Evolutionary conservation across 2,329 filamentous ascomycete genomes (phyloP).

Genomic region (Colletotrichum lentis): DNA sequence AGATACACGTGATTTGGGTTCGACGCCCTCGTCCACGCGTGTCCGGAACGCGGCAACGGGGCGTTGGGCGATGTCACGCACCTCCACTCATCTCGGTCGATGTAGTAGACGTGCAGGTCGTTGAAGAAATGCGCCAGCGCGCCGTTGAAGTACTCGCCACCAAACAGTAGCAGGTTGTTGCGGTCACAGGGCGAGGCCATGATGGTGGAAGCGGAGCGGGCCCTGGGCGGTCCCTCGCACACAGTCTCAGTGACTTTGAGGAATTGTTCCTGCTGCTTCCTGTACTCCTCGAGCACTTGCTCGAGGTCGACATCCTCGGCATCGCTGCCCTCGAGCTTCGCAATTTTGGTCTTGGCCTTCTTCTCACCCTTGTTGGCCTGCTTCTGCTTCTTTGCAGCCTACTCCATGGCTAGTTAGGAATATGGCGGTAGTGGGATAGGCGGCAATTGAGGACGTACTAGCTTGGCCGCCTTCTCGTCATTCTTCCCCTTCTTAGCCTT

Average conservation of each 20-base stretch:
- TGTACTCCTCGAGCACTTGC: constrained; percentile 90
- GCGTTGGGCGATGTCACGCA: constrained; percentile 90
- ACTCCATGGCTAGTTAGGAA: constrained; percentile 39
- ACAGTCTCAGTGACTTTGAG: constrained; percentile 89
- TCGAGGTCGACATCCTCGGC: constrained; percentile 93
- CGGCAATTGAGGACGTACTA: constrained; percentile 45
- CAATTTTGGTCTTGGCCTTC: constrained; percentile 75
- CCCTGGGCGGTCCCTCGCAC: constrained; percentile 74
- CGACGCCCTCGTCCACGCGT: constrained; percentile 91
- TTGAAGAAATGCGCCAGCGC: constrained; percentile 78
- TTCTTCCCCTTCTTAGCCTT: constrained; percentile 60
- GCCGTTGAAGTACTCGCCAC: constrained; percentile 95
- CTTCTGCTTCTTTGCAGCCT: constrained; percentile 75
- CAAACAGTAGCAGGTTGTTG: constrained; percentile 90
- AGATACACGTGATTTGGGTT: constrained; percentile 87
- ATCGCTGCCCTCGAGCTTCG: constrained; percentile 82
- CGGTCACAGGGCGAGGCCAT: constrained; percentile 85
- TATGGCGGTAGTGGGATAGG: constrained; percentile 30
- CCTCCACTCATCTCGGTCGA: constrained; percentile 89
- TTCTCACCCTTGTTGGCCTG: constrained; percentile 91
- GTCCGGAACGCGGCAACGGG: constrained; percentile 87
- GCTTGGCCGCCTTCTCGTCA: constrained; percentile 61
- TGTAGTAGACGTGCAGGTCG: constrained; percentile 74
- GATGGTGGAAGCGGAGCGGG: constrained; percentile 81
- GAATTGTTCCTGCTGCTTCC: constrained; percentile 91